Conservation (phyloP, 2,329 filamentous ascomycete species). For the Colletotrichum euphorbiae region DNA sequence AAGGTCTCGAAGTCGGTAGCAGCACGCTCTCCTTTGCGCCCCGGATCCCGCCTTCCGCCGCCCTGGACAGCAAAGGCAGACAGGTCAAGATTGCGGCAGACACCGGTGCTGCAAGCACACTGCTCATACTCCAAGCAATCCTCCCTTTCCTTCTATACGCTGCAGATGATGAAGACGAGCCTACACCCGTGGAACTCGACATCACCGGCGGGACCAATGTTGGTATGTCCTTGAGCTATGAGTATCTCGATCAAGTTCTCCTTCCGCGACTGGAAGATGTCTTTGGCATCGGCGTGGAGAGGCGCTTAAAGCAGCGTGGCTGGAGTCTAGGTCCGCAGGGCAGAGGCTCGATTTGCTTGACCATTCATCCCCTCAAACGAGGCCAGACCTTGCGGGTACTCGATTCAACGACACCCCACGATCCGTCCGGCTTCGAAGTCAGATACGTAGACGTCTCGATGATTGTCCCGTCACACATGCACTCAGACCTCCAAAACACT, state of each 20-base stretch:
- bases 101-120: conserved; percentile 63
- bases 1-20: conserved; percentile 64
- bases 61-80: conserved; percentile 48
- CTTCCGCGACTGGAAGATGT: conserved; percentile 63
- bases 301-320: conserved; percentile 58
- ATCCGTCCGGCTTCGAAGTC: conserved; percentile 50
- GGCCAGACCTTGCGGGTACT: conserved; percentile 53
- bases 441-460: conserved; percentile 62
- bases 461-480: conserved; percentile 59
- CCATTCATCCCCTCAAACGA: conserved; percentile 47
- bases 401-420: conserved; percentile 41
- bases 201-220: conserved; percentile 72
- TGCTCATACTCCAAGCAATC: conserved; percentile 70
- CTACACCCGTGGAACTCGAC: conserved; percentile 57
- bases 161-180: conserved; percentile 49
- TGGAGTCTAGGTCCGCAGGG: conserved; percentile 61
- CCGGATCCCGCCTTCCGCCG: conserved; percentile 50
- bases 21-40: conserved; percentile 62
- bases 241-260: conserved; percentile 72
- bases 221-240: conserved; percentile 66
- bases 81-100: conserved; percentile 62
- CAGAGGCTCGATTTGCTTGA: conserved; percentile 59
- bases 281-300: conserved; percentile 61
- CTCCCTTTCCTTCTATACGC: conserved; percentile 70
- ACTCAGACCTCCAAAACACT: conserved; percentile 53